Conservation (phyloP, 306 rosid genomes). For the Cucurbita argyrosperma region DNA sequence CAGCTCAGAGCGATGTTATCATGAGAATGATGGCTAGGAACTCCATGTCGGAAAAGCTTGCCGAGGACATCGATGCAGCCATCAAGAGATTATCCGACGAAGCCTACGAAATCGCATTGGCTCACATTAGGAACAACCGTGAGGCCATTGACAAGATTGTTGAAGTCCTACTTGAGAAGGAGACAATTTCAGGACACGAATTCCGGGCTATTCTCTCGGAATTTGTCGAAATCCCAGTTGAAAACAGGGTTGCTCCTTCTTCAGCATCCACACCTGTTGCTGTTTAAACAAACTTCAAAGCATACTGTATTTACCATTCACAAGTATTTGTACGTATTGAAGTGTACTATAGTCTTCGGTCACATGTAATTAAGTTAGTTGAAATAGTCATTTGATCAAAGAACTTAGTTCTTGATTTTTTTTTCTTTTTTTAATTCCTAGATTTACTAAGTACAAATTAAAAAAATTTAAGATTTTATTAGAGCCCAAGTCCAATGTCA, state of each 20-base stretch:
- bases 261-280: constrained; percentile 46
- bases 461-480: no score
- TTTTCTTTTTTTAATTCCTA: no score
- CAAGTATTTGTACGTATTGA: neutral
- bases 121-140: constrained; percentile 82
- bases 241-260: constrained; percentile 60
- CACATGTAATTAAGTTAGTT: neutral
- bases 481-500: no score
- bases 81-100: constrained; percentile 71
- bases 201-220: constrained; percentile 83
- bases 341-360: constrained; percentile 1
- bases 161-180: constrained; percentile 87
- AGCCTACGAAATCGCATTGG: constrained; percentile 72
- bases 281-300: constrained; percentile 29
- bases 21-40: constrained; percentile 99
- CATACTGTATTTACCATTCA: constrained; percentile 8
- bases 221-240: constrained; percentile 73
- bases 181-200: constrained; percentile 78
- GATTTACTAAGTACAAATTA: no score
- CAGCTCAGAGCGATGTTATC: constrained; percentile 74
- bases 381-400: neutral
- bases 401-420: no score
- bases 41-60: constrained; percentile 94
- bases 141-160: constrained; percentile 92
- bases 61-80: constrained; percentile 82